A percentile compares a stretch with the other conserved stretches of the same genome.
Evolutionary conservation across 2,329 filamentous ascomycete genomes (phyloP).

Genomic region (Sarocladiaceae sp.): DNA sequence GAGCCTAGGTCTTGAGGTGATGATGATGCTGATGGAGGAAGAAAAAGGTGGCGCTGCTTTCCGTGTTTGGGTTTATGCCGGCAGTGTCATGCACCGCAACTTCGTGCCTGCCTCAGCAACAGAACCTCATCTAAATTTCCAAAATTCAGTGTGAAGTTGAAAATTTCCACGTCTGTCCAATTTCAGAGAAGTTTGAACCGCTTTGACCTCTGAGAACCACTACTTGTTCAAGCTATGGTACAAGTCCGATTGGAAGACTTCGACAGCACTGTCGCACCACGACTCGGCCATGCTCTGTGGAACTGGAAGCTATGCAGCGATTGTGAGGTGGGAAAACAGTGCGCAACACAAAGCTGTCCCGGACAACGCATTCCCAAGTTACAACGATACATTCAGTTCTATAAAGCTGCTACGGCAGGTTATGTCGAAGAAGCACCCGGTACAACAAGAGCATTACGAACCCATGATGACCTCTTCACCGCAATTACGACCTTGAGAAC

Average conservation of each 20-base stretch:
- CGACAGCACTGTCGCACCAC: not conserved
- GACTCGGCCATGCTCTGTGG: slow-evolving; percentile 2
- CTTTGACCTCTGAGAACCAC: too few species aligned
- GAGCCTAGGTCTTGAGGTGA: too few species aligned
- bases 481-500: not conserved
- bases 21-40: too few species aligned
- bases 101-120: too few species aligned
- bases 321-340: not conserved
- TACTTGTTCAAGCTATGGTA: not conserved
- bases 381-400: slow-evolving; percentile 10
- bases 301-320: not conserved
- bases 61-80: too few species aligned
- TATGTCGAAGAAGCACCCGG: slow-evolving; percentile 7
- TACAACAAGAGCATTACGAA: not conserved
- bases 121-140: too few species aligned
- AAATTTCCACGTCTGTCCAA: too few species aligned
- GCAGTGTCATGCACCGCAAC: too few species aligned
- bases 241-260: not conserved
- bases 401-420: slow-evolving; percentile 1
- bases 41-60: too few species aligned
- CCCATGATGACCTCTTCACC: slow-evolving; percentile 7
- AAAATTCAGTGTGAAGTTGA: too few species aligned
- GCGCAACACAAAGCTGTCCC: not conserved
- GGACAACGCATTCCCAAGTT: not conserved
- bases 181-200: too few species aligned